Conservation (phyloP, 2,329 filamentous ascomycete species). For the Stenocarpella maydis region DNA sequence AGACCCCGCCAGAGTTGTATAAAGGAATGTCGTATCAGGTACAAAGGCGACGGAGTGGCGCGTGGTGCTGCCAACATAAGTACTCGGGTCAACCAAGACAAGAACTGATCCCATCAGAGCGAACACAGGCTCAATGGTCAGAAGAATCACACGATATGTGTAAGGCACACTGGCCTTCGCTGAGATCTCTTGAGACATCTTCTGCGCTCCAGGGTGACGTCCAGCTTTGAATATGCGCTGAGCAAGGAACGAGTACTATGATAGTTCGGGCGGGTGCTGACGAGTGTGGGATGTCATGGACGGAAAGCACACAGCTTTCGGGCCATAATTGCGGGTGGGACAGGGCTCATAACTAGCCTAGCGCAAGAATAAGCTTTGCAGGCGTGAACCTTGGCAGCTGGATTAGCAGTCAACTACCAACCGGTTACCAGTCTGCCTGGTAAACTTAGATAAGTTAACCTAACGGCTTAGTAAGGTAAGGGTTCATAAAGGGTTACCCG, state of each 20-base stretch:
- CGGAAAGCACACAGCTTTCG: background rate
- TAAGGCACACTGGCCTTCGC: slow-evolving; percentile 41
- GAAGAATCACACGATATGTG: slow-evolving; percentile 45
- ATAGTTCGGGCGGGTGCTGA: background rate
- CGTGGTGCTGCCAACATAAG: slow-evolving; percentile 44
- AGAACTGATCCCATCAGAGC: slow-evolving; percentile 45
- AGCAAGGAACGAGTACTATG: background rate
- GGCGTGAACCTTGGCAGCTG: background rate
- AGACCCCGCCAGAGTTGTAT: slow-evolving; percentile 43
- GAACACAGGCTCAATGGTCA: slow-evolving; percentile 47
- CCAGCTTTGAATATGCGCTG: background rate
- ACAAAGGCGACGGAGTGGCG: slow-evolving; percentile 38
- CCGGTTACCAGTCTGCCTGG: too few species aligned
- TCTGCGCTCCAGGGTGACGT: background rate
- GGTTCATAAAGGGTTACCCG: too few species aligned
- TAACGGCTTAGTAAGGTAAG: too few species aligned
- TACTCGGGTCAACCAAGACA: slow-evolving; percentile 41
- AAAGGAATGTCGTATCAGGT: slow-evolving; percentile 41
- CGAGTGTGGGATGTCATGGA: background rate
- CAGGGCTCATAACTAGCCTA: background rate
- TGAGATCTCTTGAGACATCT: background rate
- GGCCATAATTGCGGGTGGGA: too few species aligned
- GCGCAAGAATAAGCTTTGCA: background rate
- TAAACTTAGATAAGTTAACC: too few species aligned
- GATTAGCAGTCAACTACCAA: too few species aligned